phyloP scores from a whole-genome alignment of 78 protist genomes.

The Planoprotostelium fungivorum region DNA sequence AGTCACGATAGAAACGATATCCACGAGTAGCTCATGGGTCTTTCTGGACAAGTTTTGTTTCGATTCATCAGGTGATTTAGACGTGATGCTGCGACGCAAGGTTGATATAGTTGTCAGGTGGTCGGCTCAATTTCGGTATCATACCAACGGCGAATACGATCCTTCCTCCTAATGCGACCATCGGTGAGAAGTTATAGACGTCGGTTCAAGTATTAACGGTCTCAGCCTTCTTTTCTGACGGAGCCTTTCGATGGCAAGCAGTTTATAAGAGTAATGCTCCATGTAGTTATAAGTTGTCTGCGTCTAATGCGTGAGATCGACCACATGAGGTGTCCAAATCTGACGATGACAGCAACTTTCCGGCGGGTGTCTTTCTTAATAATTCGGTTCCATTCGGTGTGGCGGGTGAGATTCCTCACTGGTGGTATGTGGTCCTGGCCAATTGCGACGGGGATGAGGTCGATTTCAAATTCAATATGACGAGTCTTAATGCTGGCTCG shows the following conservation, averaged over 20 bases:
- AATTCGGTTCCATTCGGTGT: not conserved
- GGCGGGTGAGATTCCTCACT: not conserved
- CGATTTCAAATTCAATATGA: not conserved
- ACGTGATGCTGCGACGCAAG: not conserved
- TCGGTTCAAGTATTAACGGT: not conserved
- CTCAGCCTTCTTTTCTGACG: not conserved
- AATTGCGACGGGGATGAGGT: not conserved
- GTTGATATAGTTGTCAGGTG: not conserved
- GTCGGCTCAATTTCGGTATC: not conserved
- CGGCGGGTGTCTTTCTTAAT: not conserved
- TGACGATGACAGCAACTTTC: not conserved
- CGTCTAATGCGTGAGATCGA: not conserved
- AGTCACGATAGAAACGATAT: too few relatives aligned
- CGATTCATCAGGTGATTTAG: not conserved
- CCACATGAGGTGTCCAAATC: not conserved
- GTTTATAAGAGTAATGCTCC: not conserved
- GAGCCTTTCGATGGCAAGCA: not conserved
- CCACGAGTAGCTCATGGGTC: too few relatives aligned
- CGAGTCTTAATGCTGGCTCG: not conserved
- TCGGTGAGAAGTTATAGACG: too few relatives aligned
- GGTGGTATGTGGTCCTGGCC: not conserved
- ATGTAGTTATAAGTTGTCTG: not conserved
- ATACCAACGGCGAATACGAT: not conserved
- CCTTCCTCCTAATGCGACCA: not conserved
- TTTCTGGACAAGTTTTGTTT: not conserved